Evolutionary conservation across 2,329 filamentous ascomycete genomes (phyloP).

Genomic region (Botrytis tulipae): DNA sequence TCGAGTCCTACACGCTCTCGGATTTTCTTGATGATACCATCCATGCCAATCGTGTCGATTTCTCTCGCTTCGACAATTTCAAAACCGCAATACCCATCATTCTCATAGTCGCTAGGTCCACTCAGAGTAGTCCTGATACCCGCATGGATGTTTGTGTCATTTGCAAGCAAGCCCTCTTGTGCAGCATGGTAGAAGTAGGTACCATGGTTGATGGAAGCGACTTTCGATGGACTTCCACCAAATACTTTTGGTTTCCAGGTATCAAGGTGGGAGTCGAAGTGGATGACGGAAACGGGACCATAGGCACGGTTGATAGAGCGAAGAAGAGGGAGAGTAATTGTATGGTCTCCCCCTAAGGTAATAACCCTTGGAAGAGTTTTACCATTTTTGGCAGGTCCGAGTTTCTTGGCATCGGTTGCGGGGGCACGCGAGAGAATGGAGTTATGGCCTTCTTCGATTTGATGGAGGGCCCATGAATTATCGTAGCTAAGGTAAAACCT

Average conservation of each 20-base stretch:
- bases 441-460: conserved; percentile 84
- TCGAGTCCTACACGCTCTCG: conserved; percentile 69
- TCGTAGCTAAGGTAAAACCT: conserved; percentile 59
- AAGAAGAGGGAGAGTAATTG: conserved; percentile 59
- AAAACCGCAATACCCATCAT: conserved; percentile 82
- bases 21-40: conserved; percentile 78
- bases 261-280: conserved; percentile 64
- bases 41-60: conserved; percentile 65
- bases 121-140: conserved; percentile 81
- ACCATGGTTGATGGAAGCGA: conserved; percentile 79
- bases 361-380: conserved; percentile 79
- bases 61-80: conserved; percentile 75
- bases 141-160: conserved; percentile 84
- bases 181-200: conserved; percentile 86
- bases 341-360: conserved; percentile 67
- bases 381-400: conserved; percentile 67
- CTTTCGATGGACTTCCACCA: conserved; percentile 73
- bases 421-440: conserved; percentile 69
- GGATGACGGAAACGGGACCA: conserved; percentile 59
- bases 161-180: conserved; percentile 73
- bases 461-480: conserved; percentile 75
- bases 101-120: conserved; percentile 77
- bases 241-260: conserved; percentile 86
- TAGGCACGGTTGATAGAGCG: conserved; percentile 60
- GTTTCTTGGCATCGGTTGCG: conserved; percentile 63